Base-by-base conservation (phyloP, 1,284 basidiomycete species). In the Heterobasidion irregulare region DNA sequence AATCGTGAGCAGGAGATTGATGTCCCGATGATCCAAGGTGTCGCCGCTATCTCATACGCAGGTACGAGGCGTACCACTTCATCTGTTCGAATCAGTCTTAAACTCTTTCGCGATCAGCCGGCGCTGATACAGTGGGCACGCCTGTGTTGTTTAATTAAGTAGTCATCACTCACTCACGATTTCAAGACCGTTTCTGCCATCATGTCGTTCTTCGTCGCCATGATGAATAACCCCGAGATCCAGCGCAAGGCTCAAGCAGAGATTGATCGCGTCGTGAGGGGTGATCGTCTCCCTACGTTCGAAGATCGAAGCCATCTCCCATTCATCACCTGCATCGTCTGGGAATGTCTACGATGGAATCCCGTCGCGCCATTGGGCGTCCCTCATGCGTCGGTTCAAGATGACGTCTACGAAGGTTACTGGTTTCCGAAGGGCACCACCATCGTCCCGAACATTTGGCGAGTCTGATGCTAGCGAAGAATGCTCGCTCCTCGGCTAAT, bases 271-370 rank as follows among this genome's bases (percentile, higher is more conserved):
- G 68, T 77, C 9, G 57, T 75, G 12, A 67, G 66, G 2, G 47
- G 56, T 0, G 66, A 66, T 2, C 64, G 67, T n/a, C 63, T 76
- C 2, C 75, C 75, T 2, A 63, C 64, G 2, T 72, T 73, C 41
- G 61, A 61, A 1, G 73, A 76, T 47, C 55, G 65, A 26, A 62
- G 64, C 0, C 57, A 56, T 6, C 59, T 77, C 46, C 74, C 75
- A 2, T 76, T 75, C 52, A 61, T 76, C 12, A 66, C 12, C 0
- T 72, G 72, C 2, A 57, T 75, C 2, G 60, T 70, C 1, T 69
- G 71, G 52, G 76, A 77, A 56, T 63, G 65, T 0, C 55, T 73
- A 19, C 59, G 75, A n/a, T 76, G 73, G 73, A 65, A 65, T 26
- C 63, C 66, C 7, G 57, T 63, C 12, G 56, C 49, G 13, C 62